Percentiles rank a stretch among this genome's conserved stretches.
Conservation (phyloP, 2,329 filamentous ascomycete genomes). For the Rhinocladiella similis region DNA sequence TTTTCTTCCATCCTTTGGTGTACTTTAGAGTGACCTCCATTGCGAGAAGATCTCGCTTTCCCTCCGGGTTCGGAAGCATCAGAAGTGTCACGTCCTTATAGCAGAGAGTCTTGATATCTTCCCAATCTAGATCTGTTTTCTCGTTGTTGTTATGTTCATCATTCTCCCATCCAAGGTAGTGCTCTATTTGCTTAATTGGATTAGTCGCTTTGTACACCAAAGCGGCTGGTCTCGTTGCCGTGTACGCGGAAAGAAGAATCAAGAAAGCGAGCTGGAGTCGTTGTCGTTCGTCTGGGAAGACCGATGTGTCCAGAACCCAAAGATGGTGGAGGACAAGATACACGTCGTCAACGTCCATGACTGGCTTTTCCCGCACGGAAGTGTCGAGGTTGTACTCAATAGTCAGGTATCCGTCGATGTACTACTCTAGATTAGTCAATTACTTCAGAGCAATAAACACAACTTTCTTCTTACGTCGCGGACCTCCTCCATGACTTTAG, state of each 20-base stretch:
- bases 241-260: slow-evolving; percentile 1
- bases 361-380: slow-evolving; percentile 6
- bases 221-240: background rate
- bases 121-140: slow-evolving; percentile 5
- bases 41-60: slow-evolving; percentile 17
- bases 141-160: slow-evolving; percentile 3
- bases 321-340: slow-evolving; percentile 11
- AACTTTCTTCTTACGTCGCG: background rate
- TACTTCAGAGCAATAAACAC: slow-evolving; percentile 1
- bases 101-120: slow-evolving; percentile 13
- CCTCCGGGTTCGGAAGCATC: slow-evolving; percentile 10
- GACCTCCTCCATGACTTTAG: too few species aligned
- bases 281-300: background rate
- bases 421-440: slow-evolving; percentile 5
- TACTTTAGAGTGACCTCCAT: slow-evolving; percentile 15
- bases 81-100: slow-evolving; percentile 12
- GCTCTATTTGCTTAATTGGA: background rate
- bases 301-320: slow-evolving; percentile 5
- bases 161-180: slow-evolving; percentile 12
- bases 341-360: too few species aligned
- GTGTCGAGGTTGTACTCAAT: slow-evolving; percentile 11
- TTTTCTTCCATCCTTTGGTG: slow-evolving; percentile 7
- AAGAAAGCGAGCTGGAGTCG: slow-evolving; percentile 3
- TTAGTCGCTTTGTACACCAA: slow-evolving; percentile 6
- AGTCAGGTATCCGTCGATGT: slow-evolving; percentile 7